These are phyloP conservation scores for Ophiognomonia clavigignenti-juglandacearum DNA, from an alignment of 2,329 filamentous ascomycete species.

Conservation along the genomic window DNA sequence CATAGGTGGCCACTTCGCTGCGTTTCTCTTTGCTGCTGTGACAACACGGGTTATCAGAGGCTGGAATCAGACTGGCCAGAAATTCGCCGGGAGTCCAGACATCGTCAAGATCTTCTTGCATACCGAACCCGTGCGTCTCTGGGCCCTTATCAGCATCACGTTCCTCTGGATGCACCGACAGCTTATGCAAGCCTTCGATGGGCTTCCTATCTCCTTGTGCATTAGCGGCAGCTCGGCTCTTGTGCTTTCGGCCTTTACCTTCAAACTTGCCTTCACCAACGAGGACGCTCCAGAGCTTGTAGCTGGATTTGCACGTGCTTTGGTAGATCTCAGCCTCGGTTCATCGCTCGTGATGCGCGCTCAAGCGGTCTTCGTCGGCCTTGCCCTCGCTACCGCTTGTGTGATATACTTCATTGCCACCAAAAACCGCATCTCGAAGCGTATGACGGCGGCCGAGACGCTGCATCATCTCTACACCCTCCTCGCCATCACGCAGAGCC, in stretches of 20 bases:
- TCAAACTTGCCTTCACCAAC: slow-evolving; percentile 85
- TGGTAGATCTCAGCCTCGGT: slow-evolving; percentile 37
- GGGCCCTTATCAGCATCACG: slow-evolving; percentile 64
- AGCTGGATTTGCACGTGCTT: slow-evolving; percentile 34
- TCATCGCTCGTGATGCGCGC: slow-evolving; percentile 44
- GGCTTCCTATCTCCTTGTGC: slow-evolving; percentile 35
- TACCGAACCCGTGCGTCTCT: slow-evolving; percentile 62
- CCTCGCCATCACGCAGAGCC: slow-evolving; percentile 81
- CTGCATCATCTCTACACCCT: slow-evolving; percentile 70
- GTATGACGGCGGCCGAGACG: slow-evolving; percentile 30
- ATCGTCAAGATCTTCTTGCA: slow-evolving; percentile 70
- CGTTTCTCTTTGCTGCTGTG: slow-evolving; percentile 45
- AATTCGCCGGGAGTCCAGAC: slow-evolving; percentile 86
- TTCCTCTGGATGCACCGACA: slow-evolving; percentile 59
- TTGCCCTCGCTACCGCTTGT: slow-evolving; percentile 34
- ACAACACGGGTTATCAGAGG: slow-evolving; percentile 64
- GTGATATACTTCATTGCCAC: slow-evolving; percentile 34
- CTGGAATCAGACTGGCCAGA: slow-evolving; percentile 98
- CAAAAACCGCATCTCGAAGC: slow-evolving; percentile 21
- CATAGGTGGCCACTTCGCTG: slow-evolving; percentile 24
- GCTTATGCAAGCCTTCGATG: slow-evolving; percentile 36
- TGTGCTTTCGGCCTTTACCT: slow-evolving; percentile 59
- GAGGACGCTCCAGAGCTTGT: slow-evolving; percentile 85
- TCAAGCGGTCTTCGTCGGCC: slow-evolving; percentile 44
- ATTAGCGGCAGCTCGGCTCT: slow-evolving; percentile 38